Evolutionary conservation across 331 rosid genomes (phyloP), one percentile per base, ranked within the genome.

Genomic region (Malus hybrid): DNA sequence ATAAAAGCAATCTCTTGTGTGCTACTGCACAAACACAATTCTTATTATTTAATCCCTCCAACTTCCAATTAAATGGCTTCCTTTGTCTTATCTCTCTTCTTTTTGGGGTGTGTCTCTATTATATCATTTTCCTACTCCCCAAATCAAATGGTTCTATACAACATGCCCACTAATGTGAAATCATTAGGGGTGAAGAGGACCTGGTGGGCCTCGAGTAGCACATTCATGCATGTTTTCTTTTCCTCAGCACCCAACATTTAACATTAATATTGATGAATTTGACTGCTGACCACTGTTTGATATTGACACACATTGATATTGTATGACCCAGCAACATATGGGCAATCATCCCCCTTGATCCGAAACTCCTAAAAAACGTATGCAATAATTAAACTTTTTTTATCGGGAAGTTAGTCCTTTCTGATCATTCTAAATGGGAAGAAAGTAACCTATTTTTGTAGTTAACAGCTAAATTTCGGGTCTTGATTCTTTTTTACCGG

Each of bases 341-440:
- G n/a, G 5, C 27, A n/a, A 56, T 3, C 62, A 8, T 10, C 5
- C 50, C 14, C 50, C 50, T 3, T 44, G 50, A 42, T 42, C 48
- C 48, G 48, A 42, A 42, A 42, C 48, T 4, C 48, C 48, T 42
- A 42, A 42, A 42, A 42, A 42, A 42, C 24, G 14, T 42, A 42
- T 42, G 5, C 48, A 42, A 42, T 10, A 42, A 42, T 42, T 42
- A 42, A 4, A 1, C 13, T 4, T 42, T 42, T 39, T 42, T 42
- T 42, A 42, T 42, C 14, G 1, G 48, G 13, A 10, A 42, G 48
- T 42, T 42, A 10, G 14, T 1, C 48, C 5, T 42, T 42, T 42
- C 1, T 39, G 12, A 2, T 39, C 1, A 0, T 39, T 39, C 4
- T 8, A 0, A 0, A 1, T 1, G 14, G 13, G 0, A 42, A 42